Base-by-base conservation (phyloP, 2,329 filamentous ascomycete genomes). In the Mycosphaerelloides madeirae region DNA sequence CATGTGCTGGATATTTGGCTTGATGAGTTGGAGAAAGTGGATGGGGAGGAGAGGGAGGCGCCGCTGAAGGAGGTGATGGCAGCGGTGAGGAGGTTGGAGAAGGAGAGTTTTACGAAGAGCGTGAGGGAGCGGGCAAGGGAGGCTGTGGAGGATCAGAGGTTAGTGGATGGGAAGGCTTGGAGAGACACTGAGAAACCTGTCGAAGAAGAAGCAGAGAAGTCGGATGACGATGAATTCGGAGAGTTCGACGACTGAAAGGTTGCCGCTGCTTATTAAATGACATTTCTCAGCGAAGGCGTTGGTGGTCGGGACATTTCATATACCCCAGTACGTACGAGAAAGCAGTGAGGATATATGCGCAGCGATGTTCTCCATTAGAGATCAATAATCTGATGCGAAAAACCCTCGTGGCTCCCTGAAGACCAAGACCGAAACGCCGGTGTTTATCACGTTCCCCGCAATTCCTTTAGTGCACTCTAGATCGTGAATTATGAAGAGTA, bases 1-100 rank as follows among this genome's bases (percentile, higher is more conserved):
- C 93, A 98, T 68, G 78, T 90, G 12, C 67, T 95, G 52, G 93
- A 98, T 70, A 78, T 97, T 42, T 97, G 86, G 80, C 78, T 95
- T 7, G 93, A 97, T 65, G 90, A 96, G 74, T 67, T 90, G 58
- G 85, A 90, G 66, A 83, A 82, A 61, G 78, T 81, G 28, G 78
- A 81, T 41, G 72, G 78, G 29, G 59, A 65, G 31, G 59, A 66
- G 49, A 63, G 41, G 19, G 34, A 66, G 39, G 55, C 64, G 42
- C 63, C 61, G 31, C 57, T 84, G 18, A 68, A 74, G 44, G 63
- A 60, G 25, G 50, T 87, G 41, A 70, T 81, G 19, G 65, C 65
- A 49, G 70, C 83, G 28, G 70, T 87, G 25, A 73, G 77, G 63
- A 71, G 62, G 37, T 65, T 87, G 59, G 71, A 72, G 36, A 69